phyloP scores from a whole-genome alignment of 2,329 filamentous ascomycete species.

The Microcera coccophila region DNA sequence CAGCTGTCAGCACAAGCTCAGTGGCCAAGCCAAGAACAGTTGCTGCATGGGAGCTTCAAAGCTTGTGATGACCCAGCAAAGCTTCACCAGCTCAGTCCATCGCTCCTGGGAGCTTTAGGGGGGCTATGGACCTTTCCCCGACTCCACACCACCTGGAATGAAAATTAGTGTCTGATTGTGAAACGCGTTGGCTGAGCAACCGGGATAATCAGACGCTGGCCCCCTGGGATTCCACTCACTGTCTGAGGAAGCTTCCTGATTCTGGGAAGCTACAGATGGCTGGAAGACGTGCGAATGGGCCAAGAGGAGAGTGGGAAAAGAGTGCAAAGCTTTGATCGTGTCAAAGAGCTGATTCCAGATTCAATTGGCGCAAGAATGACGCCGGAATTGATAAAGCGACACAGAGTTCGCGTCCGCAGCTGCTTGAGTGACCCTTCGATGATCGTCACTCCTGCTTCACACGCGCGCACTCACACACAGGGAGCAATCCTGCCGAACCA shows the following conservation, averaged over 20 bases:
- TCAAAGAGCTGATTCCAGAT: background rate
- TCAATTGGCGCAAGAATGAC: constrained; percentile 7
- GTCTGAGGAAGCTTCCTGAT: background rate
- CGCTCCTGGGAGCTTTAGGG: constrained; percentile 1
- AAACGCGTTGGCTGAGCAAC: constrained; percentile 27
- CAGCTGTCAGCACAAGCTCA: too few species aligned
- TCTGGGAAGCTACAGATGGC: background rate
- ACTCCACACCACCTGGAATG: constrained; percentile 15
- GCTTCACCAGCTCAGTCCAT: constrained; percentile 11
- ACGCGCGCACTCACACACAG: constrained; percentile 8
- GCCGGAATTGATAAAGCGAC: constrained; percentile 4
- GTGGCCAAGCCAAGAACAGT: too few species aligned
- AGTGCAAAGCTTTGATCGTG: background rate
- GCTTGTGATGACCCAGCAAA: constrained; percentile 6
- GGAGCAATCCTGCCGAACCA: background rate
- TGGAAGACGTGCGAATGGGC: background rate
- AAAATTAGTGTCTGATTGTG: constrained; percentile 13
- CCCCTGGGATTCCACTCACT: constrained; percentile 11
- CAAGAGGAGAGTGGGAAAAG: background rate
- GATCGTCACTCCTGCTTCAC: constrained; percentile 5
- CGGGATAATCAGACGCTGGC: constrained; percentile 3
- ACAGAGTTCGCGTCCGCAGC: constrained; percentile 14
- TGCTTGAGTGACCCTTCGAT: background rate
- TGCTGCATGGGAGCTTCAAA: constrained; percentile 5
- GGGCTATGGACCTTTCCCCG: constrained; percentile 8